Evolutionary conservation across 1,139 yeast genomes (phyloP).

Genomic region (Yamadazyma songkhlaensis): DNA sequence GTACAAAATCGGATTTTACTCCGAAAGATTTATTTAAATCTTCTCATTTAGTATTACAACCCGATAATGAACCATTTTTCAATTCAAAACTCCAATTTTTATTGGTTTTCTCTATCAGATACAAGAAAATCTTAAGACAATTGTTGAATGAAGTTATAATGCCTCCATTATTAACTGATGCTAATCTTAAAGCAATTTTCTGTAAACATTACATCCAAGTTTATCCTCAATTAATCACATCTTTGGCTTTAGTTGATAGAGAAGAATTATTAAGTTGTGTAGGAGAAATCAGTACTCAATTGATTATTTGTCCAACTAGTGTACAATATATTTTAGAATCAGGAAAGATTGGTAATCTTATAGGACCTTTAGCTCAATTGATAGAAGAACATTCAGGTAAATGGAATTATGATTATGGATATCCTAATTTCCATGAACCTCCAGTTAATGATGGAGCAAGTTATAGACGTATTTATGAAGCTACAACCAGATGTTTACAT

Average conservation of each 20-base stretch:
- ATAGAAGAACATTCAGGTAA: conserved; percentile 38
- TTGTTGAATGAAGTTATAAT: conserved; percentile 45
- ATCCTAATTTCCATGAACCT: conserved; percentile 28
- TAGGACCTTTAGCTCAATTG: conserved; percentile 48
- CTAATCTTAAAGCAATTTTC: conserved; percentile 43
- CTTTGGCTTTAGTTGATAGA: conserved; percentile 53
- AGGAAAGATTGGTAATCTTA: conserved; percentile 35
- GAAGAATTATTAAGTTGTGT: conserved; percentile 61
- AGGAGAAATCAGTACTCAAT: conserved; percentile 55
- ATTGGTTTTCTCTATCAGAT: conserved; percentile 54
- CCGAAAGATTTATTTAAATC: conserved; percentile 15
- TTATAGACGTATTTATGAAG: conserved; percentile 25
- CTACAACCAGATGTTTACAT: conserved; percentile 34
- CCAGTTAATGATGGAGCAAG: conserved; percentile 17
- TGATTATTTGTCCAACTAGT: conserved; percentile 64
- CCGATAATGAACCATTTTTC: no score
- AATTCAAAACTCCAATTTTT: conserved; percentile 52
- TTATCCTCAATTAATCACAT: conserved; percentile 51
- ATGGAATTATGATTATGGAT: conserved; percentile 25
- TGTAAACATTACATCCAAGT: conserved; percentile 52
- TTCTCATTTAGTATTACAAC: conserved; percentile 13
- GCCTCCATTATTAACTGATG: conserved; percentile 53
- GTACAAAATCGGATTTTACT: conserved; percentile 13
- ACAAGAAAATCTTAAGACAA: conserved; percentile 49
- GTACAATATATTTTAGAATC: conserved; percentile 39